Percentiles rank a stretch among this genome's conserved stretches.
phyloP scores from a whole-genome alignment of 2,329 filamentous ascomycete genomes.

The Apiospora koreana region DNA sequence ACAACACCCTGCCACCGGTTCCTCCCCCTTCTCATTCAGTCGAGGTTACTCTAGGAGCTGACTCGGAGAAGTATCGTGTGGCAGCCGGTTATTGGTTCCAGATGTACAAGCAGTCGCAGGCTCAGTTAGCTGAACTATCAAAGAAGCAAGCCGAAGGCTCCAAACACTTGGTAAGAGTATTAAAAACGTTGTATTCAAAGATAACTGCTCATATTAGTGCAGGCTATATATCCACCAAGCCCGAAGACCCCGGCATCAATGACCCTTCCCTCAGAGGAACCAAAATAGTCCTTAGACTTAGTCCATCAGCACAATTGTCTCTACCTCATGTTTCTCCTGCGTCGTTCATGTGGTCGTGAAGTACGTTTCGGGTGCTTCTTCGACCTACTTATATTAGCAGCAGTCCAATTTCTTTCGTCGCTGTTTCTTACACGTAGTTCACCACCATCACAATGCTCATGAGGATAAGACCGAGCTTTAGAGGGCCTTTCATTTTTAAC shows the following conservation, averaged over 20 bases:
- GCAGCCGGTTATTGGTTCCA: not conserved
- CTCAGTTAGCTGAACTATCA: not conserved
- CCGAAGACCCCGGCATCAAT: not conserved
- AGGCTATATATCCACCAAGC: not conserved
- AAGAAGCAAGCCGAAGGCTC: not conserved
- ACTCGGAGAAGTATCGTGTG: not conserved
- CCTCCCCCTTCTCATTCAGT: not conserved
- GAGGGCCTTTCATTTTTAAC: not conserved
- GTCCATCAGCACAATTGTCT: not conserved
- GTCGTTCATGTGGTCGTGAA: not conserved
- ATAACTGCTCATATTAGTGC: not conserved
- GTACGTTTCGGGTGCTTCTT: not conserved
- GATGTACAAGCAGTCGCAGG: not conserved
- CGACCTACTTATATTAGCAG: not conserved
- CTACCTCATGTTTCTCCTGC: not conserved
- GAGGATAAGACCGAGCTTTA: not conserved
- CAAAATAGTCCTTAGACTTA: not conserved
- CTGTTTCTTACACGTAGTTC: not conserved
- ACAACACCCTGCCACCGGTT: not conserved
- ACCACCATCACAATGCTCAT: not conserved
- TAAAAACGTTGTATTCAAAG: not conserved
- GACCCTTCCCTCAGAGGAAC: not conserved
- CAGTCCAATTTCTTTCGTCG: not conserved
- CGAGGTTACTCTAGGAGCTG: not conserved
- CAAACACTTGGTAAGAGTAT: not conserved